These are phyloP conservation scores for Cucumis melo DNA, from an alignment of 306 rosid species.

Conservation along the genomic window DNA sequence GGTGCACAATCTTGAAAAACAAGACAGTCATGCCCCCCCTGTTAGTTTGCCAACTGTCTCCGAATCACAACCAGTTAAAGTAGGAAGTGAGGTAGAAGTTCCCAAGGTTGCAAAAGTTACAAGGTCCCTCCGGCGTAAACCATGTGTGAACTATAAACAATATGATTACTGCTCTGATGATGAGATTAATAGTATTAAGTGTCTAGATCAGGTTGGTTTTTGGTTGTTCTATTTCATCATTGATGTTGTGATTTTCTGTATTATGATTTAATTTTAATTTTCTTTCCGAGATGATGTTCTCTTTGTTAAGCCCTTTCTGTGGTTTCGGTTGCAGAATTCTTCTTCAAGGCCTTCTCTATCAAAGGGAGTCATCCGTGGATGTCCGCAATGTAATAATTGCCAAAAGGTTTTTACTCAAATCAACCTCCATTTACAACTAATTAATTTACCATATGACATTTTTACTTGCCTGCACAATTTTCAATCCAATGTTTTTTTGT, in stretches of 20 bases:
- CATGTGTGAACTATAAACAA: conserved; percentile 47
- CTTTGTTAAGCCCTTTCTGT: conserved; percentile 22
- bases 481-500: not conserved
- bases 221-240: conserved; percentile 11
- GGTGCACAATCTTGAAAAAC: conserved; percentile 39
- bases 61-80: conserved; percentile 37
- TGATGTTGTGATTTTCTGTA: conserved; percentile 4
- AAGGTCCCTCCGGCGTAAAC: conserved; percentile 61
- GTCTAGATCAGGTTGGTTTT: conserved; percentile 55
- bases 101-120: conserved; percentile 37
- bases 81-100: conserved; percentile 27
- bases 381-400: conserved; percentile 70
- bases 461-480: not conserved
- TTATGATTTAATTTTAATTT: not conserved
- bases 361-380: conserved; percentile 84
- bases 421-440: not conserved
- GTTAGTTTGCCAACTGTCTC: conserved; percentile 33
- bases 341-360: conserved; percentile 42
- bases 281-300: conserved; percentile 2
- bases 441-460: not conserved
- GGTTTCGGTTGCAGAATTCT: conserved; percentile 47
- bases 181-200: conserved; percentile 44
- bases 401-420: conserved; percentile 51
- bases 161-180: conserved; percentile 40
- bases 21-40: conserved; percentile 22